Conservation (phyloP, 306 rosid genomes). For the Biancaea sappan region DNA sequence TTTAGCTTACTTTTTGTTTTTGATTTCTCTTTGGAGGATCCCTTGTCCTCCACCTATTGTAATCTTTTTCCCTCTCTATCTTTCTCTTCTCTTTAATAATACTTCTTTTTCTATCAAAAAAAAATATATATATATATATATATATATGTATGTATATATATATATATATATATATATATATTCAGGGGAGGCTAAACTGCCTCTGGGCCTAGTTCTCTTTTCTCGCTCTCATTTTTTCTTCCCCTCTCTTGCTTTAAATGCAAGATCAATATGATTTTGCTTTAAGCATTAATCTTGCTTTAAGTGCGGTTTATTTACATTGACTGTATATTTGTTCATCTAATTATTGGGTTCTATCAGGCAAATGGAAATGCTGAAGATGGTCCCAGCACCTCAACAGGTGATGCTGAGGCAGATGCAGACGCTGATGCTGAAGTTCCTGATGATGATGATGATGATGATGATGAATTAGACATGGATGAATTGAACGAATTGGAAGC, state of each 20-base stretch:
- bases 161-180: too few relatives aligned
- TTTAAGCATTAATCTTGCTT: background rate
- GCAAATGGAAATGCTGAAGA: constrained; percentile 31
- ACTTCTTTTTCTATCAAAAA: too few relatives aligned
- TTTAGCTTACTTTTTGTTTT: too few relatives aligned
- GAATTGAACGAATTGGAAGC: constrained; percentile 73
- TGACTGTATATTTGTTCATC: background rate
- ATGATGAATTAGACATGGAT: constrained; percentile 65
- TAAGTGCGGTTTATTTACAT: background rate
- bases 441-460: constrained; percentile 41
- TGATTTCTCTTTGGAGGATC: too few relatives aligned
- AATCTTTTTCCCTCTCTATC: too few relatives aligned
- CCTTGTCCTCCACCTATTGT: too few relatives aligned
- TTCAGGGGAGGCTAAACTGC: background rate
- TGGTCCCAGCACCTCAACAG: constrained; percentile 48
- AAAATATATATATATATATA: too few relatives aligned
- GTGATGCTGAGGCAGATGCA: constrained; percentile 24
- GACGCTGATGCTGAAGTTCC: constrained; percentile 32
- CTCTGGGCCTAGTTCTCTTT: background rate
- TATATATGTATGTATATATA: too few relatives aligned
- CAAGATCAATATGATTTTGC: background rate
- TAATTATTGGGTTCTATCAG: constrained; percentile 23
- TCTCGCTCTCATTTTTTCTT: background rate
- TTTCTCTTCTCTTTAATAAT: too few relatives aligned
- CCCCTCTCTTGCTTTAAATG: background rate